Percentiles rank a stretch among this genome's conserved stretches.
These are phyloP conservation scores for Parathielavia appendiculata DNA, from an alignment of 495 filamentous ascomycete species.

Conservation along the genomic window DNA sequence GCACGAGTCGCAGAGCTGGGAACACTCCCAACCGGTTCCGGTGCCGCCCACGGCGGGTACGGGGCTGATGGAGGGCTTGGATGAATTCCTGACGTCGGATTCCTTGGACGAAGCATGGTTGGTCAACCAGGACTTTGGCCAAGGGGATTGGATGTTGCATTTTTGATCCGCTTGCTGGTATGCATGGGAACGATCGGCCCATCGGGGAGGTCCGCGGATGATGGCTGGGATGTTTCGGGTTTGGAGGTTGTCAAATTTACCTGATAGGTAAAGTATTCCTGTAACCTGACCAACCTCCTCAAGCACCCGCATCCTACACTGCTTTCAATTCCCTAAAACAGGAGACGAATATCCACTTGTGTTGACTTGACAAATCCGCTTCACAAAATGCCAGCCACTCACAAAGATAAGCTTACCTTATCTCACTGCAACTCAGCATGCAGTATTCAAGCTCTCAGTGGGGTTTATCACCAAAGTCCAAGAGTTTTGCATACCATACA, in stretches of 20 bases:
- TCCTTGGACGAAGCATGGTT: conserved; percentile 12
- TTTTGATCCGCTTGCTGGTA: too few species aligned
- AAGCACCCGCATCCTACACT: too few species aligned
- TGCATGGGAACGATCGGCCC: too few species aligned
- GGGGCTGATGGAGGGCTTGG: conserved; percentile 5
- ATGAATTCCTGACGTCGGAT: conserved; percentile 2
- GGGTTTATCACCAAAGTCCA: background rate
- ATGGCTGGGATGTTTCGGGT: too few species aligned
- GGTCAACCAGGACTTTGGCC: conserved; percentile 12
- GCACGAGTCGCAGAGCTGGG: background rate
- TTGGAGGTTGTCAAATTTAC: too few species aligned
- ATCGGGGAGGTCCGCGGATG: too few species aligned
- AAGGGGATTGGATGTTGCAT: conserved; percentile 11
- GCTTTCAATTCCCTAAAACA: background rate
- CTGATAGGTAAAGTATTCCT: too few species aligned
- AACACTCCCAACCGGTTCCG: background rate
- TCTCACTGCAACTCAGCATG: conserved; percentile 7
- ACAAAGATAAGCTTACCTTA: conserved; percentile 17
- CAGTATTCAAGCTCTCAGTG: conserved; percentile 2
- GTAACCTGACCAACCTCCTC: too few species aligned
- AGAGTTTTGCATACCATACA: background rate
- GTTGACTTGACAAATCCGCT: conserved; percentile 4
- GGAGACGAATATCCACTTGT: conserved; percentile 25
- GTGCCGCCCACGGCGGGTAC: background rate
- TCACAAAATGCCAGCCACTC: background rate